Base-by-base conservation (phyloP, 148 eudicot genomes). In the Vaccinium corymbosum region DNA sequence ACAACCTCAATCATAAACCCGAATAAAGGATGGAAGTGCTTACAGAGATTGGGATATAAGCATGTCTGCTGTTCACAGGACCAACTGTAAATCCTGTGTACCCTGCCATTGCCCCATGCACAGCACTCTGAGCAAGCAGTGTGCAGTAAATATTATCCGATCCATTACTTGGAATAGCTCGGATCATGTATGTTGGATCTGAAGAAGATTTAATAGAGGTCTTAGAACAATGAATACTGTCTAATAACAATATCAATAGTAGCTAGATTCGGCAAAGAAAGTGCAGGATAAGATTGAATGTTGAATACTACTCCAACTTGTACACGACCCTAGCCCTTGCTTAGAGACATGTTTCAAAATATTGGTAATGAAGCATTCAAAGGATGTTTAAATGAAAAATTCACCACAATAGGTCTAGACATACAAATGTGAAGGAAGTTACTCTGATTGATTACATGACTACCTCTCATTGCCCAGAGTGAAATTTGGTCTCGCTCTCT, bases 91-190 rank as follows among this genome's bases (percentile, higher is more conserved):
- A 91, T 83, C 93, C 93, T 51, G 93, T 87, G 77, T 85, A 91
- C 73, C 93, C 93, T 72, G 93, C 93, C 93, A 91, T 91, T 84
- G 93, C 91, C 85, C 93, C 93, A 73, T 91, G 93, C 64, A 91
- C 88, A 27, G 93, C 92, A 86, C 90, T 91, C 8, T 91, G 93
- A 82, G 93, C 93, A 81, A 91, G 92, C 83, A 91, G 91, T 9
- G 93, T 90, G 86, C 93, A 91, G 85, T 91, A 91, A 35, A 91
- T 87, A 84, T 91, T 91, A 62, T 91, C 93, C 1, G 88, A 91
- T 74, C 90, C 93, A 84, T 89, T 91, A 86, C 93, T 89, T 78
- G 93, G 93, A 70, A 91, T 87, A 8, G 90, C 93, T 78, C 93
- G 88, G 81, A 91, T 91, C 93, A 91, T 91, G 88, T 91, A 91